Base-by-base conservation (phyloP, 2,329 filamentous ascomycete species). In the Botrytis porri region DNA sequence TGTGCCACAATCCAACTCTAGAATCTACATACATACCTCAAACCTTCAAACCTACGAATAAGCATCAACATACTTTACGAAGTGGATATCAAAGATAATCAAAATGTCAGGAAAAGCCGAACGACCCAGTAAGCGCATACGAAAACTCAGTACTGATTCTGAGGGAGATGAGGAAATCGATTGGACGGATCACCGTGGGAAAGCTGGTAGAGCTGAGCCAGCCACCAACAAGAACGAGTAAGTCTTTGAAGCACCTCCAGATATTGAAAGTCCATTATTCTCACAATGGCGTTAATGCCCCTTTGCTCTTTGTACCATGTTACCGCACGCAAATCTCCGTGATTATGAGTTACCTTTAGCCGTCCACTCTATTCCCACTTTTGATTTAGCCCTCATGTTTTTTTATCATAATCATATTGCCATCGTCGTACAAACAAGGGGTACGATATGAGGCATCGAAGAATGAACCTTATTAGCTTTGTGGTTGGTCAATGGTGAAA, bases 141-240 rank as follows among this genome's bases (percentile, higher is more conserved):
- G 78, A 61, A 77, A 74, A 65, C 74, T 80, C 62, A 80, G 79
- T 75, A 80, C 79, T 41, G 79, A 80, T 71, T 79, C 78, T 18
- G 79, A 80, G 72, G 78, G 79, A 20, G 74, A 72, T 12, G 75
- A 71, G 39, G 65, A 65, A 25, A 74, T 74, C 51, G 77, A 79
- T 71, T 79, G 76, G 77, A 65, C 65, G 45, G 76, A 72, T 43
- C 69, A 67, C 59, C 73, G 71, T 70, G 73, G 65, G 60, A 73
- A 74, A 70, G 72, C 69, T 74, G 76, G 69, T 71, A 74, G 73
- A 71, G 74, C 75, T 74, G 77, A 75, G 57, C 75, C 74, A 75
- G 74, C 76, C 69, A 72, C 41, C 14, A 67, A 37, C 61, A 75
- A 76, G 66, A 76, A 66, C 69, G 74, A 77, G 77, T 78, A 69